These are phyloP conservation scores for Bipolaris gigantea DNA, from an alignment of 2,329 filamentous ascomycete species.

Conservation along the genomic window DNA sequence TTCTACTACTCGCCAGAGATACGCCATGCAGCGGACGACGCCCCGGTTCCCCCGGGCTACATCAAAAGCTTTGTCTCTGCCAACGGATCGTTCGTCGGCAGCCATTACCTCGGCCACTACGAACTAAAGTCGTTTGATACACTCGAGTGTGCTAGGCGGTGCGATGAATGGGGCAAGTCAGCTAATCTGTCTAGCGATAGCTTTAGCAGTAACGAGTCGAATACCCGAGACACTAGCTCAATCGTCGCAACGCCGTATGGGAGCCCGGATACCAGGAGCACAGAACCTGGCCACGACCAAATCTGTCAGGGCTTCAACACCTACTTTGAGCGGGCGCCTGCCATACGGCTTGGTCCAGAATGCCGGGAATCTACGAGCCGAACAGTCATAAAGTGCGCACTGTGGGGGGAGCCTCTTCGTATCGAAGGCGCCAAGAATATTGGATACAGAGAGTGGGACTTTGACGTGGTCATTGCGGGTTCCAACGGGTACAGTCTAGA, in stretches of 20 bases:
- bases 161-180: neutral
- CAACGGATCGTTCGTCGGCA: slow-evolving; percentile 2
- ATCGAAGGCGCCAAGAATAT: neutral
- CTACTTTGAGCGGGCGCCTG: slow-evolving; percentile 8
- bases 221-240: neutral
- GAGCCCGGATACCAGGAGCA: neutral
- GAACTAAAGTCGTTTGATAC: slow-evolving; percentile 3
- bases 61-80: neutral
- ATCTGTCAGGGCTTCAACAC: slow-evolving; percentile 8
- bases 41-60: neutral
- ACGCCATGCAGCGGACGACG: neutral
- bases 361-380: slow-evolving; percentile 3
- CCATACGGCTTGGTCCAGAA: neutral
- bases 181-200: neutral
- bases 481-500: slow-evolving; percentile 7
- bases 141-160: neutral
- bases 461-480: slow-evolving; percentile 5
- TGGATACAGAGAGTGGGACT: slow-evolving; percentile 8
- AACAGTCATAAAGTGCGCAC: slow-evolving; percentile 8
- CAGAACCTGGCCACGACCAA: neutral
- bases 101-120: neutral
- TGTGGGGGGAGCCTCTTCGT: slow-evolving; percentile 3
- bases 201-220: neutral
- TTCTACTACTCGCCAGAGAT: slow-evolving; percentile 1
- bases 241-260: too few species aligned